phyloP scores from a whole-genome alignment of 495 filamentous ascomycete species.

The Neurospora sublineolata region DNA sequence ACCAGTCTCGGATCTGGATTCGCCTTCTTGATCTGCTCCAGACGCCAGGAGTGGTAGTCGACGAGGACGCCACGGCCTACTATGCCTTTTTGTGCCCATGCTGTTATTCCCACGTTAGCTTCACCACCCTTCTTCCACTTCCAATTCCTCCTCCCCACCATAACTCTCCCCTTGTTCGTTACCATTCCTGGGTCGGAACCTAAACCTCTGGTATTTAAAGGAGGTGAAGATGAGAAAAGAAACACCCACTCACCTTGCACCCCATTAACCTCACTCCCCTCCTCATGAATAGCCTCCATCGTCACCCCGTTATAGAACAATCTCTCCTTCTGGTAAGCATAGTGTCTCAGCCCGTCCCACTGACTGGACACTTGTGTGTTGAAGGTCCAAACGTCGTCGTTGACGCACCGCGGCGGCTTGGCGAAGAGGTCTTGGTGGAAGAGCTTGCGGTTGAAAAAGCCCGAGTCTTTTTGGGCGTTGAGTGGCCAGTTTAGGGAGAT shows the following conservation, averaged over 20 bases:
- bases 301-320: conserved; percentile 53
- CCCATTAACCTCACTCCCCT: conserved; percentile 31
- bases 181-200: not conserved
- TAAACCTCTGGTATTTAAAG: not conserved
- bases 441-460: conserved; percentile 28
- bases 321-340: conserved; percentile 40
- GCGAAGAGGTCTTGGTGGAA: conserved; percentile 31
- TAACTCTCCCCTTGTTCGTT: not conserved
- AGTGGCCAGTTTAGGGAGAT: conserved; percentile 38
- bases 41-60: conserved; percentile 45
- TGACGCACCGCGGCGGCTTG: conserved; percentile 31
- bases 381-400: conserved; percentile 50
- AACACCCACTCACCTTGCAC: conserved; percentile 33
- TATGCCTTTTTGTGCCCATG: conserved; percentile 41
- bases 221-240: not conserved
- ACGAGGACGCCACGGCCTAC: conserved; percentile 48
- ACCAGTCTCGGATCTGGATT: not conserved
- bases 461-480: conserved; percentile 21
- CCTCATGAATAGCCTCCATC: conserved; percentile 40
- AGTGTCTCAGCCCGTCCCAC: conserved; percentile 37
- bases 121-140: conserved; percentile 22
- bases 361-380: conserved; percentile 44
- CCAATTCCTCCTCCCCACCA: not conserved
- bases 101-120: conserved; percentile 7
- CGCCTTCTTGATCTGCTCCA: conserved; percentile 6